Evolutionary conservation across 108 stramenopile genomes (phyloP).

Genomic region (Schizochytrium sp.): DNA sequence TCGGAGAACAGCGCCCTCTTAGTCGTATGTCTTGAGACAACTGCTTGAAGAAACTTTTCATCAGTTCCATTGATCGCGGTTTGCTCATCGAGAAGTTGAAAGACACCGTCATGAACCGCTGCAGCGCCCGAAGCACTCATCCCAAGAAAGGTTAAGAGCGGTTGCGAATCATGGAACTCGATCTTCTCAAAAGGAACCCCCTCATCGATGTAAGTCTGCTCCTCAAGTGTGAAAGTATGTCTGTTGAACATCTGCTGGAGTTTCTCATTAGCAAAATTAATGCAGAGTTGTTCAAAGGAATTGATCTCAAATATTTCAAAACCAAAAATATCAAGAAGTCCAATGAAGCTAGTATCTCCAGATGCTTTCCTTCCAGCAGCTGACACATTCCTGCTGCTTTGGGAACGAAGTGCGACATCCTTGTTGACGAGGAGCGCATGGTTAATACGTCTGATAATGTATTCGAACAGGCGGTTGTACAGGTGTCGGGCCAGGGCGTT

Average conservation of each 20-base stretch:
- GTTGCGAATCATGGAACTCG: conserved; percentile 95
- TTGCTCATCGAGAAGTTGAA: conserved; percentile 70
- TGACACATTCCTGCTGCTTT: neutral
- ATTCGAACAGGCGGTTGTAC: conserved; percentile 91
- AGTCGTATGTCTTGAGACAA: neutral
- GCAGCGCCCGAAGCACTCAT: conserved; percentile 74
- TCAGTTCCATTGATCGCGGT: conserved; percentile 63
- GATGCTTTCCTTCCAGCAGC: neutral
- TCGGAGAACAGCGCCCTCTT: conserved; percentile 40
- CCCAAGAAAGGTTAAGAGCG: conserved; percentile 96
- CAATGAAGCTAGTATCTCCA: conserved; percentile 37
- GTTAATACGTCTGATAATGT: conserved; percentile 90
- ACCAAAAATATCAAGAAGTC: conserved; percentile 79
- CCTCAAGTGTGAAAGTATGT: conserved; percentile 76
- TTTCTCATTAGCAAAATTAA: conserved; percentile 77
- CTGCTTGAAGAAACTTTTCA: conserved; percentile 60
- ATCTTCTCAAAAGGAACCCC: conserved; percentile 78
- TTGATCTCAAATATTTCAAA: conserved; percentile 78
- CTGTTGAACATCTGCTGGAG: conserved; percentile 79
- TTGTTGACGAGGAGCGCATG: conserved; percentile 79
- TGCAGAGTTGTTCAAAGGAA: conserved; percentile 76
- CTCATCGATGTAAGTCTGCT: conserved; percentile 76
- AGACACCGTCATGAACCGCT: conserved; percentile 61
- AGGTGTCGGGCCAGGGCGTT: conserved; percentile 96
- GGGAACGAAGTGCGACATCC: neutral